These are phyloP conservation scores for Hibiscus trionum DNA, from an alignment of 345 rosid species.

Conservation along the genomic window DNA sequence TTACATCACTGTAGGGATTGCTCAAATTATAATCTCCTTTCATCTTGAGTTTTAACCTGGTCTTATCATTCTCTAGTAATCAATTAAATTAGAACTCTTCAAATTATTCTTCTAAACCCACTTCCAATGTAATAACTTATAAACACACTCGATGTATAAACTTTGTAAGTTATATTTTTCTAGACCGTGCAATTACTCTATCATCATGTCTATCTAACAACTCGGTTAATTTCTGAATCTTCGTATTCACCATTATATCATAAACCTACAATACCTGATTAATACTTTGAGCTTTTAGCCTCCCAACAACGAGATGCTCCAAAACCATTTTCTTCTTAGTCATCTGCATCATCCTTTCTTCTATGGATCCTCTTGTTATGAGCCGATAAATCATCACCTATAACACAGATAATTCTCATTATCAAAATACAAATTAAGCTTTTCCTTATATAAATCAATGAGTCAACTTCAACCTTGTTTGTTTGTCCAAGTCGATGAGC, in stretches of 20 bases:
- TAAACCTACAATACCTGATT: conserved; percentile 60
- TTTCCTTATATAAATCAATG: neutral
- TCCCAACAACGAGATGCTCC: conserved; percentile 99
- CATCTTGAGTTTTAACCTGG: neutral
- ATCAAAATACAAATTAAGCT: neutral
- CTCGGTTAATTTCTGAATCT: neutral
- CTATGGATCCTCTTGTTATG: conserved; percentile 82
- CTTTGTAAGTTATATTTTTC: neutral
- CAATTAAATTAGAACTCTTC: neutral
- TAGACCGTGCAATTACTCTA: neutral
- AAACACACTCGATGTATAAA: neutral
- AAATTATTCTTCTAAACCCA: neutral
- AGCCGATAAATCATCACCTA: conserved; percentile 98
- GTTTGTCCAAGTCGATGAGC: conserved; percentile 99
- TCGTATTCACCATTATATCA: neutral
- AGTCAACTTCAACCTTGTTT: conserved; percentile 57
- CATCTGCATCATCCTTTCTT: conserved; percentile 94
- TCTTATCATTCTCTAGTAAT: neutral
- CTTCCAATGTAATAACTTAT: neutral
- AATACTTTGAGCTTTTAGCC: conserved; percentile 89
- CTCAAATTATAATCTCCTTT: neutral
- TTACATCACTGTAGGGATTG: neutral
- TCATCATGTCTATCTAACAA: neutral
- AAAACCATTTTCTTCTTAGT: conserved; percentile 39
- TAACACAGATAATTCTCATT: conserved; percentile 15